Conservation (phyloP, 192 early-diverging fungal species). For the Pilaira anomala region DNA sequence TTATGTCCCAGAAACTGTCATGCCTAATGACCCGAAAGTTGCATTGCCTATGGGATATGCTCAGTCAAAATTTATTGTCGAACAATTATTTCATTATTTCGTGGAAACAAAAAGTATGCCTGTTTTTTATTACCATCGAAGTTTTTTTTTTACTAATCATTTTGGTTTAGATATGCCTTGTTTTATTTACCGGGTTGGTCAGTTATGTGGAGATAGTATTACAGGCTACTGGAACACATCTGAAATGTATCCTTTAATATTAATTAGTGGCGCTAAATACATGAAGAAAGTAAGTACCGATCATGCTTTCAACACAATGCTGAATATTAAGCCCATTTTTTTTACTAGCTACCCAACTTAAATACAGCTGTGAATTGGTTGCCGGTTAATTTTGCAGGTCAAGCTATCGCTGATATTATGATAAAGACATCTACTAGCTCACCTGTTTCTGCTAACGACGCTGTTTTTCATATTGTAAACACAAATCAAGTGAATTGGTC, state of each 20-base stretch:
- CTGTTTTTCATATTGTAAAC: constrained; percentile 30
- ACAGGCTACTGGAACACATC: no score
- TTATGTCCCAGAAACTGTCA: constrained; percentile 3
- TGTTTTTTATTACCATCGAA: no score
- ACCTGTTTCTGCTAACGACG: not conserved
- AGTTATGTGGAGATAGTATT: no score
- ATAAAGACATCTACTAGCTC: not conserved
- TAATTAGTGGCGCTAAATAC: constrained; percentile 12
- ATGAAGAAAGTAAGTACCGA: not conserved
- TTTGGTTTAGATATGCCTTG: constrained; percentile 7
- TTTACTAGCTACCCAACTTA: constrained; percentile 26
- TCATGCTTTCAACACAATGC: no score
- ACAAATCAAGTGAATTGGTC: constrained; percentile 20
- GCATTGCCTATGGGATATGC: constrained; percentile 35
- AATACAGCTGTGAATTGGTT: constrained; percentile 27
- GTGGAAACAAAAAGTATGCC: constrained; percentile 10
- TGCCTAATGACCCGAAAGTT: constrained; percentile 23
- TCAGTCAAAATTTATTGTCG: constrained; percentile 33
- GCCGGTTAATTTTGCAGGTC: constrained; percentile 25
- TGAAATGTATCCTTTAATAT: no score
- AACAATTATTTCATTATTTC: constrained; percentile 22
- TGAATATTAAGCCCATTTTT: no score
- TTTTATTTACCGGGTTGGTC: constrained; percentile 24
- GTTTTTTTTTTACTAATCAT: no score
- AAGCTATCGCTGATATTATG: constrained; percentile 24